Percentiles rank a stretch among this genome's conserved stretches.
Evolutionary conservation across 2,329 filamentous ascomycete species (phyloP).

Genomic region (Cyclaneusma minus): DNA sequence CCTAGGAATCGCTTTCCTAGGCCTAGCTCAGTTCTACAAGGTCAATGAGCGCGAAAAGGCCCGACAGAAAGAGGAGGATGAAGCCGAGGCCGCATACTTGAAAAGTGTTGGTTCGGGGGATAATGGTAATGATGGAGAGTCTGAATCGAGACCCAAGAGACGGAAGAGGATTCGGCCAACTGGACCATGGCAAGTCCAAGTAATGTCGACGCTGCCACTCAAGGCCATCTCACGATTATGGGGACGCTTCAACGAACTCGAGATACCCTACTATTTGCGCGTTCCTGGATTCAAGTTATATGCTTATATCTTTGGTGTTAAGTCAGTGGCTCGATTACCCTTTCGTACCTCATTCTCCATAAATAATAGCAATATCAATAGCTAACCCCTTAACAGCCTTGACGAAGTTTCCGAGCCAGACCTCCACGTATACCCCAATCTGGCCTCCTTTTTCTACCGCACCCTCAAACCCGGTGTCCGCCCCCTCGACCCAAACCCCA

Average conservation of each 20-base stretch:
- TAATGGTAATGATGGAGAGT: slow-evolving; percentile 23
- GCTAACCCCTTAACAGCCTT: slow-evolving; percentile 33
- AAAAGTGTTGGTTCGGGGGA: slow-evolving; percentile 12
- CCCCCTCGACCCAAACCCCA: slow-evolving; percentile 66
- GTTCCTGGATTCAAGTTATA: slow-evolving; percentile 63
- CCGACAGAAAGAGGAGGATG: slow-evolving; percentile 19
- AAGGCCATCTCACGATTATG: slow-evolving; percentile 58
- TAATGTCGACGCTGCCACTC: slow-evolving; percentile 59
- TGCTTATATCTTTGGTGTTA: slow-evolving; percentile 58
- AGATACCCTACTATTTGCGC: slow-evolving; percentile 54
- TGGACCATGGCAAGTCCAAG: slow-evolving; percentile 58
- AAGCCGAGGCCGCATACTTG: slow-evolving; percentile 21
- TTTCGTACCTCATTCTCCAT: neutral
- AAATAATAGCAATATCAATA: neutral
- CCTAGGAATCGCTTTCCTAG: slow-evolving; percentile 52
- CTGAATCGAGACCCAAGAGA: slow-evolving; percentile 25
- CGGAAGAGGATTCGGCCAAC: slow-evolving; percentile 46
- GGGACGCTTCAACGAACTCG: slow-evolving; percentile 60
- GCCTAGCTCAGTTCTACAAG: slow-evolving; percentile 47
- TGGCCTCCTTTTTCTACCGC: slow-evolving; percentile 94
- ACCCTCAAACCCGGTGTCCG: slow-evolving; percentile 78
- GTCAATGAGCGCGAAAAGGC: slow-evolving; percentile 33
- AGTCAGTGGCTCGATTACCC: slow-evolving; percentile 22
- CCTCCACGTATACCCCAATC: slow-evolving; percentile 77
- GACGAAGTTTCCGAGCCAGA: slow-evolving; percentile 79